Percentiles rank a stretch among this genome's conserved stretches.
Evolutionary conservation across 345 rosid species (phyloP).

Genomic region (Brassica nigra): DNA sequence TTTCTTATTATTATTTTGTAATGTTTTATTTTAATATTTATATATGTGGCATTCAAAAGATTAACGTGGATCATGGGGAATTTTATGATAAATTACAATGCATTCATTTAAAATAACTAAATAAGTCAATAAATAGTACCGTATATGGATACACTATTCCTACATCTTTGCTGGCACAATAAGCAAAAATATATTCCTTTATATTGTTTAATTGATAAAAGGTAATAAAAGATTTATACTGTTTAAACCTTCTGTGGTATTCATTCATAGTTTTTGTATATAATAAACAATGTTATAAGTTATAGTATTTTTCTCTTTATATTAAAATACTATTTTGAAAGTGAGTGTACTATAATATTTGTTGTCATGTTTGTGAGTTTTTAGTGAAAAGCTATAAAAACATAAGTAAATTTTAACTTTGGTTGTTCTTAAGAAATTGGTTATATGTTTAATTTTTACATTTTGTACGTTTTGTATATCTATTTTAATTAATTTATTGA

Average conservation of each 20-base stretch:
- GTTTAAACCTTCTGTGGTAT: neutral
- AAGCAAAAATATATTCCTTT: neutral
- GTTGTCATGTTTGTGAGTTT: neutral
- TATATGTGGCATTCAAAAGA: neutral
- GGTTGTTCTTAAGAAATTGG: neutral
- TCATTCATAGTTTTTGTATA: neutral
- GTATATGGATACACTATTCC: neutral
- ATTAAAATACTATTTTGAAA: neutral
- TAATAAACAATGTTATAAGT: neutral
- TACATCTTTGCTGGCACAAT: neutral
- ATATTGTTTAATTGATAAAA: neutral
- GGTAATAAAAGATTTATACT: neutral
- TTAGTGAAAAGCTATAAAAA: neutral
- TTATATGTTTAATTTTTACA: neutral
- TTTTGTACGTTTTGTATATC: neutral
- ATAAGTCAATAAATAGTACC: neutral
- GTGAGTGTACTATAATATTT: neutral
- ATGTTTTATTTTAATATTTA: too few species aligned
- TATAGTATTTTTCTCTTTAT: neutral
- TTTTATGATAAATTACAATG: neutral
- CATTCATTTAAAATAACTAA: neutral
- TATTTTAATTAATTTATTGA: neutral
- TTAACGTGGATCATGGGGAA: neutral
- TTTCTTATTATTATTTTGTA: neutral
- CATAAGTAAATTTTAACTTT: neutral